phyloP scores from a whole-genome alignment of 768 basidiomycete species.

The Dentipellis fragilis region DNA sequence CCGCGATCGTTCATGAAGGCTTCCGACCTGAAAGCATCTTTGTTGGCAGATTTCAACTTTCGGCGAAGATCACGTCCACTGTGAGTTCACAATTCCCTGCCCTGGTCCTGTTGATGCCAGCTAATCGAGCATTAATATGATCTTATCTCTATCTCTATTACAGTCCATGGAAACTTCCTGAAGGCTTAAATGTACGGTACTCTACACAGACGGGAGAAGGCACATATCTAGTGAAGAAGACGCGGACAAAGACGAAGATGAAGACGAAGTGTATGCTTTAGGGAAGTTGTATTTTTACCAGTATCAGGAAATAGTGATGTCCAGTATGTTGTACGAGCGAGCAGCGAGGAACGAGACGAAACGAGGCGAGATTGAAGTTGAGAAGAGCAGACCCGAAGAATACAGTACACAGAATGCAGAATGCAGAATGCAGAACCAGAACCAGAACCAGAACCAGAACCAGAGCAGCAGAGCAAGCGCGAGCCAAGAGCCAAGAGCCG shows the following conservation, averaged over 20 bases:
- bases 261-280: too few relatives aligned
- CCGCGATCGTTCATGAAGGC: too few relatives aligned
- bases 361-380: too few relatives aligned
- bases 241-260: background rate
- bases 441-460: background rate
- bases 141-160: constrained; percentile 17
- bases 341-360: too few relatives aligned
- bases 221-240: background rate
- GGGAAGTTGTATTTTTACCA: too few relatives aligned
- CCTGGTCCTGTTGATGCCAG: too few relatives aligned
- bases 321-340: too few relatives aligned
- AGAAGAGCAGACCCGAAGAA: background rate
- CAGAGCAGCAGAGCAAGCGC: background rate
- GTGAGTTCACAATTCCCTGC: constrained; percentile 33
- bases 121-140: too few relatives aligned
- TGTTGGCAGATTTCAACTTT: constrained; percentile 79
- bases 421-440: background rate
- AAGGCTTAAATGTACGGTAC: constrained; percentile 40
- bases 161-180: constrained; percentile 84
- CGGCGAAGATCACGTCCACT: constrained; percentile 81
- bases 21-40: background rate
- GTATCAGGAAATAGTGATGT: too few relatives aligned
- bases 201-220: constrained; percentile 16
- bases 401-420: too few relatives aligned
- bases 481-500: background rate